Conservation (phyloP, 805 yeast species). For the Candida oleophila region DNA sequence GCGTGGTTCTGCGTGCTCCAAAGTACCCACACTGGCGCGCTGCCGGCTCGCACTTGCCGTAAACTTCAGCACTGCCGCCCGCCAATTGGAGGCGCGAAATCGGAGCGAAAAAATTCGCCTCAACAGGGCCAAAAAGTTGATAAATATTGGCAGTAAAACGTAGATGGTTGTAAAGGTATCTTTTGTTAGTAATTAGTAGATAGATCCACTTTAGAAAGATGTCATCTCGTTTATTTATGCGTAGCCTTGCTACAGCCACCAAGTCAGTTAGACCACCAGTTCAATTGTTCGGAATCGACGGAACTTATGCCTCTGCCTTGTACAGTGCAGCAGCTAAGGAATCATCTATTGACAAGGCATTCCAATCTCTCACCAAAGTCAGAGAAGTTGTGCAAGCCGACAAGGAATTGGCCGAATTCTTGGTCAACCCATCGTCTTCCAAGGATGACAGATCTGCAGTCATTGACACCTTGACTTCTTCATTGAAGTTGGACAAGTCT, state of each 20-base stretch:
- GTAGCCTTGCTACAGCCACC: conserved; percentile 74
- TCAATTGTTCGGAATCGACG: conserved; percentile 92
- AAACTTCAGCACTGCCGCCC: conserved; percentile 1
- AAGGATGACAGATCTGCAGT: conserved; percentile 70
- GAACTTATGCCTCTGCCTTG: conserved; percentile 94
- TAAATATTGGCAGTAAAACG: no score
- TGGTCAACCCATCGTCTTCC: conserved; percentile 83
- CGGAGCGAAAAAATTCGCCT: not conserved
- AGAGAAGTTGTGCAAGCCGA: conserved; percentile 58
- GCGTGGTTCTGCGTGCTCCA: not conserved
- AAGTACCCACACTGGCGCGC: not conserved
- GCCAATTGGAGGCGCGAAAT: conserved; percentile 5
- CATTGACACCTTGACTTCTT: conserved; percentile 55
- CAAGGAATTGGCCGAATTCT: conserved; percentile 56
- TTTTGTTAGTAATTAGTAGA: no score
- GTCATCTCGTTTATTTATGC: conserved; percentile 66
- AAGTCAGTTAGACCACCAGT: conserved; percentile 77
- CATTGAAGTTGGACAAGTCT: conserved; percentile 59
- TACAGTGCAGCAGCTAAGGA: conserved; percentile 88
- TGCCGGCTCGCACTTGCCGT: not conserved
- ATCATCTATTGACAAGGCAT: conserved; percentile 70
- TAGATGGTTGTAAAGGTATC: no score
- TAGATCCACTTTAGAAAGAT: conserved; percentile 19
- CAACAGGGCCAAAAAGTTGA: not conserved
- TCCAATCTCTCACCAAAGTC: conserved; percentile 61